Evolutionary conservation across 2,329 filamentous ascomycete genomes (phyloP), one percentile per base, ranked within the genome.

Genomic region (Clonostachys solani): DNA sequence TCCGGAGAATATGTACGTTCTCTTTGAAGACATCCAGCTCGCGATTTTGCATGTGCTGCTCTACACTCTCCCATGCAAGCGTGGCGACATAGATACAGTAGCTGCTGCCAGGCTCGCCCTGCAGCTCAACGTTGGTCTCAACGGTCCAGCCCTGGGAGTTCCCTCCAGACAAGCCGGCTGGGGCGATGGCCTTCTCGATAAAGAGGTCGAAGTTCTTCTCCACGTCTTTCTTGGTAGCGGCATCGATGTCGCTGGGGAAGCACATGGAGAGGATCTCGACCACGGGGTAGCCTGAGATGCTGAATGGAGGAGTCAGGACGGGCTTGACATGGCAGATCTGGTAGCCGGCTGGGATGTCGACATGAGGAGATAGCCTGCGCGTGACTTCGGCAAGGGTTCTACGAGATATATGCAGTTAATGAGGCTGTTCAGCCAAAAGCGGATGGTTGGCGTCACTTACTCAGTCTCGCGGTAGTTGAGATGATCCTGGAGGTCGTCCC

Each of bases 21-120:
- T 65, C 56, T 50, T 66, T 65, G 37, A 70, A 71, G 0, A 51
- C 49, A 9, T 62, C 48, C 6, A 59, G 65, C 33, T 67, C 61
- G 2, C 64, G 54, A 49, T 64, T 71, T 44, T 56, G 55, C 48
- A 56, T 48, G 42, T 72, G 69, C 29, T 62, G 62, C 36, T 70
- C 63, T 2, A 68, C 52, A 34, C 63, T 68, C 0, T 62, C 54
- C 68, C 68, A 72, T 1, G 65, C 66, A 12, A 71, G 58, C 3
- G 68, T 54, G 0, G 51, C 55, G 1, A 50, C 44, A 2, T 62
- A 47, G 46, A 63, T 44, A 6, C 49, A 57, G 0, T 60, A 60
- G 2, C 53, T 54, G 36, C 58, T 56, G 3, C 44, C 33, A 13
- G 54, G 47, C 48, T 64, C 50, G 35, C 61, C 56, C 42, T 52